Evolutionary conservation across 441 rosid species (phyloP).

Genomic region (Erodium chrysanthum): DNA sequence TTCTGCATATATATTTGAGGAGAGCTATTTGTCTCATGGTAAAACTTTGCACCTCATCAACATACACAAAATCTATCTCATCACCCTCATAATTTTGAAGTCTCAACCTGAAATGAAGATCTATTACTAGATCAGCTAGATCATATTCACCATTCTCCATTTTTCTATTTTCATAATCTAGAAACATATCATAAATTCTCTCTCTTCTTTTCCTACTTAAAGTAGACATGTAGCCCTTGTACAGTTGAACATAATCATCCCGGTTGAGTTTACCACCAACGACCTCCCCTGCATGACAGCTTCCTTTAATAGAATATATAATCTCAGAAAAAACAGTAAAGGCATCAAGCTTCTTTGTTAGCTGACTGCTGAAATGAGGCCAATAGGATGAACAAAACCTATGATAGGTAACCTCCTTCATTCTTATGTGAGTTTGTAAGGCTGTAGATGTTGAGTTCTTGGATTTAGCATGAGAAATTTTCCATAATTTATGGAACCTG

Average conservation of each 20-base stretch:
- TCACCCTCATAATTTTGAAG: conserved; percentile 23
- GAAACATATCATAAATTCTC: conserved; percentile 30
- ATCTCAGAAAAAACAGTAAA: conserved; percentile 47
- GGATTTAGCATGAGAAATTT: conserved; percentile 13
- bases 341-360: conserved; percentile 35
- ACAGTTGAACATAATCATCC: conserved; percentile 29
- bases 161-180: conserved; percentile 42
- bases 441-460: conserved; percentile 21
- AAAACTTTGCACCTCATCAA: conserved; percentile 58
- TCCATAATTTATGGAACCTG: conserved; percentile 28
- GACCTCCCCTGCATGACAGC: conserved; percentile 20
- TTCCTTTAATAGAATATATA: conserved; percentile 44
- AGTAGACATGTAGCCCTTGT: conserved; percentile 26
- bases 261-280: conserved; percentile 24
- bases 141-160: conserved; percentile 36
- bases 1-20: conserved; percentile 34
- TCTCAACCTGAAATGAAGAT: conserved; percentile 37
- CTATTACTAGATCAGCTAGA: conserved; percentile 41
- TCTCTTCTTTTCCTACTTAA: conserved; percentile 26
- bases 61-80: conserved; percentile 37
- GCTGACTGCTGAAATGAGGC: conserved; percentile 35
- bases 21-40: conserved; percentile 46
- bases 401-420: conserved; percentile 37
- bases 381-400: conserved; percentile 40
- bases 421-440: conserved; percentile 25